Evolutionary conservation across 2,329 filamentous ascomycete genomes (phyloP), one percentile per base, ranked within the genome.

Genomic region (Thielaviopsis populi): DNA sequence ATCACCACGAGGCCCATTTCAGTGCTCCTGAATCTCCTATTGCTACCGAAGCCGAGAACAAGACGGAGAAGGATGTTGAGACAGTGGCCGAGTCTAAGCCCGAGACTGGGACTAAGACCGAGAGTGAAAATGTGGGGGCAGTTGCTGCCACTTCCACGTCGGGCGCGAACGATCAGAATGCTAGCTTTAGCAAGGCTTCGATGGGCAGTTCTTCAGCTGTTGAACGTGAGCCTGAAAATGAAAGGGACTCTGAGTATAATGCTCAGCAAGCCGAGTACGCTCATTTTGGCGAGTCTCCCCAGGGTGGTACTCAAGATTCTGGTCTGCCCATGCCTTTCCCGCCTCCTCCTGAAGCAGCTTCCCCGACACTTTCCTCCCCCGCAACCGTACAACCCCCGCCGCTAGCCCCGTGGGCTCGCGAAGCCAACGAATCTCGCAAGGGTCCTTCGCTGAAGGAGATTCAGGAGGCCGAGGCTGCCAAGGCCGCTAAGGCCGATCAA

Each of bases 371-470:
- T 60, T 72, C 72, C 3, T 75, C 72, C 3, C 71, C 74, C 1
- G 71, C 75, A 6, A 63, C 66, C 1, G 71, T 74, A 10, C 77
- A 80, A 67, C 79, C 82, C 1, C 83, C 91, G 3, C 89, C 92
- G 0, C 77, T 96, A 68, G 94, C 94, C 0, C 94, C 94, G 0
- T 99, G 94, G 94, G 94, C 94, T 4, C 94, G 94, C 73, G 91
- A 97, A 68, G 81, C 82, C 2, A 86, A 88, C 59, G 80, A 84
- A 66, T 76, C 81, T 27, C 84, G 89, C 48, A 95, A 89, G 74
- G 91, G 91, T 0, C 94, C 92, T 1, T 96, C 91, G 66, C 78
- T 99, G 67, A 95, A 91, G 75, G 91, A 99, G 72, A 99, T 99
- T 27, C 94, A 99, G 73, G 92, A 96, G 73, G 87, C 89, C 3